Base-by-base conservation (phyloP, 2,329 filamentous ascomycete genomes). In the Calonectria fujianensis region DNA sequence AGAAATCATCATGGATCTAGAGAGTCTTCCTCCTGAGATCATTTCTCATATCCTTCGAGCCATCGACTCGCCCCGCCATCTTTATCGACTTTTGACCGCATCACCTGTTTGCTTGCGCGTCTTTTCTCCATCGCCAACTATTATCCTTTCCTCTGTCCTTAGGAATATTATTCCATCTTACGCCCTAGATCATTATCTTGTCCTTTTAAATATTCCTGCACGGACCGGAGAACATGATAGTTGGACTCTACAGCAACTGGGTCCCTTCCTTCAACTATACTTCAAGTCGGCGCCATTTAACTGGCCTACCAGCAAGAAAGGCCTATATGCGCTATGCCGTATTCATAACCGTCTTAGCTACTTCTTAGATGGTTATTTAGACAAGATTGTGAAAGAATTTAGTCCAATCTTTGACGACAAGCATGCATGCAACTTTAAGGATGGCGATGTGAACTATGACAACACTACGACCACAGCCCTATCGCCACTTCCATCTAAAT, bases 81-180 rank as follows among this genome's bases (percentile, higher is more conserved):
- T 61, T 18, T 61, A 61, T 14, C 35, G 57, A 10, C 57, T 61
- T 14, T 4, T 61, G 5, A 29, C 57, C 13, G 57, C 57, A 29
- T 61, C 57, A 39, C 57, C 57, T 18, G 35, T 61, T 39, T 61
- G 57, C 11, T 41, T 61, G 20, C 20, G n/a, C 35, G 20, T 41
- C 13, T 61, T 61, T 61, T 61, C 35, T 29, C 57, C 29, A 13
- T 61, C 57, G 11, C 57, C n/a, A 61, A 18, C 14, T 29, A 0
- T 27, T 7, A 5, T 41, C 7, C 57, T 61, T 61, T 39, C 57
- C 57, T 61, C 57, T 4, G 32, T 61, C 6, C 11, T 61, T n/a
- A 27, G 16, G n/a, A 61, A 61, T 14, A 18, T 8, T 9, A 61
- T 61, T 39, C 35, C 57, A 41, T 39, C 35, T 18, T 27, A 29